These are phyloP conservation scores for Suhomyces xylopsoci DNA, from an alignment of 805 yeast genomes.

Conservation along the genomic window DNA sequence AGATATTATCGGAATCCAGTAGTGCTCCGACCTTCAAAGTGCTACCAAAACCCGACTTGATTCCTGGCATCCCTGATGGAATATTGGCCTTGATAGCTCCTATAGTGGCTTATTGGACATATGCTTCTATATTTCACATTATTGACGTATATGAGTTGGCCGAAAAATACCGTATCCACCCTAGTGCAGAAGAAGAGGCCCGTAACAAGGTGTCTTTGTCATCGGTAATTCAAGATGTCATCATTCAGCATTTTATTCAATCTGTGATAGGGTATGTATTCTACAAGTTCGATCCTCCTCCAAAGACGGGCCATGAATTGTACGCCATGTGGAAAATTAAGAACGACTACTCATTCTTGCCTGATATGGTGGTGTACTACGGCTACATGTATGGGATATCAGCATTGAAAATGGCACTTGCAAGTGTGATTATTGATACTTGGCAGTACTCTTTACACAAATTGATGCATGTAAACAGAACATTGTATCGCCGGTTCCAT, in stretches of 20 bases:
- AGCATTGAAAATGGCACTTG: slow-evolving; percentile 50
- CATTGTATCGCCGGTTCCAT: slow-evolving; percentile 77
- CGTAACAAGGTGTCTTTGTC: slow-evolving; percentile 70
- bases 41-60: slow-evolving; percentile 39
- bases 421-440: slow-evolving; percentile 77
- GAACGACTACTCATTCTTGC: slow-evolving; percentile 38
- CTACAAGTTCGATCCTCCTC: slow-evolving; percentile 53
- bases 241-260: slow-evolving; percentile 83
- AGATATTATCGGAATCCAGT: slow-evolving; percentile 11
- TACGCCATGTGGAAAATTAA: slow-evolving; percentile 46
- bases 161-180: slow-evolving; percentile 85
- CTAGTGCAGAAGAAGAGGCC: slow-evolving; percentile 75
- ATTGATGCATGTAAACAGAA: slow-evolving; percentile 78
- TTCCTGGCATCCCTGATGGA: slow-evolving; percentile 68
- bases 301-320: slow-evolving; percentile 51
- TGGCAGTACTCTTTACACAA: slow-evolving; percentile 96
- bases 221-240: slow-evolving; percentile 78
- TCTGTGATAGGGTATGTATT: slow-evolving; percentile 61
- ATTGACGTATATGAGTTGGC: slow-evolving; percentile 74
- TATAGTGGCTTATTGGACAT: slow-evolving; percentile 78
- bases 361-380: slow-evolving; percentile 47
- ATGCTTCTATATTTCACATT: slow-evolving; percentile 68
- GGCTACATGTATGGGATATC: slow-evolving; percentile 67
- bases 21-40: slow-evolving; percentile 12
- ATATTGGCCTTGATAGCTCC: slow-evolving; percentile 71